Conservation (phyloP, 1,284 basidiomycete species). For the Farysia itapuensis region DNA sequence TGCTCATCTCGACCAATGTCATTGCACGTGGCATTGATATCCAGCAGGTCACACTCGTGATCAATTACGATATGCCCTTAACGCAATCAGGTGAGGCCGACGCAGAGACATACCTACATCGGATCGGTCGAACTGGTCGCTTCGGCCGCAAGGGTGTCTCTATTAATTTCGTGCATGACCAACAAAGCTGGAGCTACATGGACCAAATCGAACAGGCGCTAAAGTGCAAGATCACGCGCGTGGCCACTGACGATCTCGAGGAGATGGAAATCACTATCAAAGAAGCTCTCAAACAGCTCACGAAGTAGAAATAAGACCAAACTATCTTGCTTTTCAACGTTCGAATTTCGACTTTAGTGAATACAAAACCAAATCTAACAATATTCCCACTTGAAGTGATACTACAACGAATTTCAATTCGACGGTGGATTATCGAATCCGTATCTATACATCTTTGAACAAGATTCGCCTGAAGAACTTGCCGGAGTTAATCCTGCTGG, state of each 20-base stretch:
- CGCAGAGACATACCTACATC: conserved; percentile 95
- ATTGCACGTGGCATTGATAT: conserved; percentile 98
- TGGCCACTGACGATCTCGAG: conserved; percentile 57
- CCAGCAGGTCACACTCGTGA: conserved; percentile 79
- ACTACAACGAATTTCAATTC: too few species aligned
- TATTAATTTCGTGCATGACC: conserved; percentile 60
- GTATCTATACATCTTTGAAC: too few species aligned
- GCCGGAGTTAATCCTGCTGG: too few species aligned
- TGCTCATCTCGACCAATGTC: conserved; percentile 98
- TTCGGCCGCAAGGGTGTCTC: conserved; percentile 59
- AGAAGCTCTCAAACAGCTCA: conserved; percentile 47
- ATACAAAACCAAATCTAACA: too few species aligned
- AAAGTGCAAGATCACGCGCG: conserved; percentile 51
- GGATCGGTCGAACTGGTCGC: conserved; percentile 71
- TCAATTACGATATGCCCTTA: conserved; percentile 90
- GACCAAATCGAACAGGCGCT: conserved; percentile 54
- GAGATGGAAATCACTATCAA: conserved; percentile 59
- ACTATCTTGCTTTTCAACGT: too few species aligned
- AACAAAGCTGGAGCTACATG: conserved; percentile 54
- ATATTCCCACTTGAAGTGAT: too few species aligned
- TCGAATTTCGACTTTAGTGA: too few species aligned
- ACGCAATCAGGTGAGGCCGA: conserved; percentile 69
- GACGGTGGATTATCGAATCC: too few species aligned
- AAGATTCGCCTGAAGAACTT: too few species aligned
- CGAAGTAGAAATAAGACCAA: too few species aligned